A percentile compares a stretch with the other conserved stretches of the same genome.
These are phyloP conservation scores for Aspergillus saccharolyticus DNA, from an alignment of 495 filamentous ascomycete genomes.

Conservation along the genomic window DNA sequence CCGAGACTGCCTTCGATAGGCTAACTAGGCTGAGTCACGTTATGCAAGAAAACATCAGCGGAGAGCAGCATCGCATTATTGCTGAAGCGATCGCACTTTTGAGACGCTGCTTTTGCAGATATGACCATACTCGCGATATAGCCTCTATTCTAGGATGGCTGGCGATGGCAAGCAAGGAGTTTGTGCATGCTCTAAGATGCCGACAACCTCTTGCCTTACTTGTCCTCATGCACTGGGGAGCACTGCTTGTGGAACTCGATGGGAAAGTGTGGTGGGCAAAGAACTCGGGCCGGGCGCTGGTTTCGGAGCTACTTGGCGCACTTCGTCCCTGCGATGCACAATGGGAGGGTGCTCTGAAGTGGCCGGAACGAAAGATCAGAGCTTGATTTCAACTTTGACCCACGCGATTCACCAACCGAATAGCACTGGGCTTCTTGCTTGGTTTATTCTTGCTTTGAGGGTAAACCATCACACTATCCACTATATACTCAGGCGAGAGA, in stretches of 20 bases:
- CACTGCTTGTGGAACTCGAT: conserved; percentile 31
- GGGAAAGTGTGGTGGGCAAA: conserved; percentile 36
- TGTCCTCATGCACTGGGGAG: conserved; percentile 38
- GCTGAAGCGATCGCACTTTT: conserved; percentile 28
- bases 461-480: not conserved
- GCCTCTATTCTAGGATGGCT: conserved; percentile 36
- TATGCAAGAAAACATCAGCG: conserved; percentile 16
- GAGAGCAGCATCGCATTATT: conserved; percentile 27
- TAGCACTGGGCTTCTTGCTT: not conserved
- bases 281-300: conserved; percentile 28
- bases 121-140: conserved; percentile 18
- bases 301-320: conserved; percentile 25
- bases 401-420: not conserved
- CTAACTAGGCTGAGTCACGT: conserved; percentile 25
- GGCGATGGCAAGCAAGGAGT: conserved; percentile 32
- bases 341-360: conserved; percentile 25
- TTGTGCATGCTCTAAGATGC: conserved; percentile 26
- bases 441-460: not conserved
- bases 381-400: conserved; percentile 13
- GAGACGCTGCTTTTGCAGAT: conserved; percentile 26
- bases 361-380: conserved; percentile 31
- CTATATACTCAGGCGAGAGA: not conserved
- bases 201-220: conserved; percentile 30
- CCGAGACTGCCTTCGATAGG: conserved; percentile 22
- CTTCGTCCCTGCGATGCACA: conserved; percentile 17